Percentiles rank a stretch among this genome's conserved stretches.
phyloP scores from a whole-genome alignment of 2,329 filamentous ascomycete genomes.

The Alternaria infectoria region DNA sequence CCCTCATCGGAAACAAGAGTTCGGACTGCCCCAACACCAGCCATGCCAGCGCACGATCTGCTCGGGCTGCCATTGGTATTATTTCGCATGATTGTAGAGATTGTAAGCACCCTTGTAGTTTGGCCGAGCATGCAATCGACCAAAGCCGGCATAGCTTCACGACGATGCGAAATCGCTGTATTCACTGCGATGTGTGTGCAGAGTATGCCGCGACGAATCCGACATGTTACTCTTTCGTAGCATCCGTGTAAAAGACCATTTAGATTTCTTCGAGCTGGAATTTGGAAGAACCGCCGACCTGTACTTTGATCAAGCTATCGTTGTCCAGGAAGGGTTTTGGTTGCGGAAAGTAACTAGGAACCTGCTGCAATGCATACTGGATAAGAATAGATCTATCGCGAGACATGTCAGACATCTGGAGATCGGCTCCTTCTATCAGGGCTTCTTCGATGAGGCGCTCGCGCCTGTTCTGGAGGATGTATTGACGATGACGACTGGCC shows the following conservation, averaged over 20 bases:
- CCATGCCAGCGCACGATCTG: neutral
- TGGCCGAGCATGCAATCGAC: neutral
- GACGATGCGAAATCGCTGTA: neutral
- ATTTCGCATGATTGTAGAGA: neutral
- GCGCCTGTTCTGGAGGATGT: neutral
- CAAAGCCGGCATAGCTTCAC: neutral
- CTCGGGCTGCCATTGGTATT: neutral
- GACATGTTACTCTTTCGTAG: neutral
- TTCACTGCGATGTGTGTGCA: neutral
- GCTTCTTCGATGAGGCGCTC: neutral
- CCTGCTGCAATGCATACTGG: neutral
- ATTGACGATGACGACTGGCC: neutral
- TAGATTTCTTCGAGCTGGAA: neutral
- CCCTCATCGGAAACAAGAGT: neutral
- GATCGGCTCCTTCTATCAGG: neutral
- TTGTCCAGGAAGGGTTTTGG: neutral
- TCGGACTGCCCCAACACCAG: neutral
- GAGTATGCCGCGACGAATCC: neutral
- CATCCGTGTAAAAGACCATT: neutral
- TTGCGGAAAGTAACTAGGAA: neutral
- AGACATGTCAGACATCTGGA: neutral
- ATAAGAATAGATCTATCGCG: neutral
- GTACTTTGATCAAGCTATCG: neutral
- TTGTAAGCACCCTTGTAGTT: neutral
- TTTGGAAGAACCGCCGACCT: neutral